Conservation (phyloP, 208 protist species). For the Paratrypanosoma confusum region DNA sequence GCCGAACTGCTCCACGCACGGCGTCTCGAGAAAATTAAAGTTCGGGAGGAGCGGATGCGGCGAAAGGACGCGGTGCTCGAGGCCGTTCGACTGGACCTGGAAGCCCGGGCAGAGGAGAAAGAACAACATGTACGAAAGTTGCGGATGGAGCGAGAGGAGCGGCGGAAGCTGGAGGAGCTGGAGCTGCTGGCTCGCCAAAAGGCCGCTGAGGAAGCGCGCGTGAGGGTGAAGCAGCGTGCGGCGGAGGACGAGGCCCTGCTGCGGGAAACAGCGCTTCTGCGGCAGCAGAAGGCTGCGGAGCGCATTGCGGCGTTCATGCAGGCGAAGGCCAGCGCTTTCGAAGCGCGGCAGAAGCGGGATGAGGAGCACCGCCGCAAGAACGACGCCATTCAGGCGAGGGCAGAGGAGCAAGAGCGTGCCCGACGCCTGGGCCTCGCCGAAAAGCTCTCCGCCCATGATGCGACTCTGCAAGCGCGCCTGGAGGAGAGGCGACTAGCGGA, state of each 20-base stretch:
- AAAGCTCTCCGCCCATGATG: too few species aligned
- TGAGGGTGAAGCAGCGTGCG: constrained; percentile 31
- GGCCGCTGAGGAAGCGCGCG: constrained; percentile 2
- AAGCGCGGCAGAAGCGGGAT: constrained; percentile 46
- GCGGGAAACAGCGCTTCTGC: constrained; percentile 30
- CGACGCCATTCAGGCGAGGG: too few species aligned
- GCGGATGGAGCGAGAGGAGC: constrained; percentile 30
- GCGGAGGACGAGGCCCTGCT: constrained; percentile 31
- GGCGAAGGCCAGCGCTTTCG: constrained; percentile 40
- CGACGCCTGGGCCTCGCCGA: too few species aligned
- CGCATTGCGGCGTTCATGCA: constrained; percentile 33
- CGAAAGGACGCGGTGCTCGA: constrained; percentile 22
- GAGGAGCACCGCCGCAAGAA: too few species aligned
- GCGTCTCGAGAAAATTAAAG: neutral
- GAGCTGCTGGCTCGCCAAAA: neutral
- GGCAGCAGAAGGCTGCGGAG: constrained; percentile 41
- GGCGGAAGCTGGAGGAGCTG: constrained; percentile 28
- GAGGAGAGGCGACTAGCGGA: too few species aligned
- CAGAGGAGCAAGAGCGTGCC: too few species aligned
- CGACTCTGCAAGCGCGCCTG: too few species aligned
- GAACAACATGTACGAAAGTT: constrained; percentile 21
- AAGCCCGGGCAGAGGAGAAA: constrained; percentile 28
- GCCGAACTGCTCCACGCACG: too few species aligned
- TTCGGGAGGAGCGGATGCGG: constrained; percentile 15
- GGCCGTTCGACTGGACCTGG: constrained; percentile 37